phyloP scores from a whole-genome alignment of 129 eudicot genomes.

The Chrysanthemum makinoi region DNA sequence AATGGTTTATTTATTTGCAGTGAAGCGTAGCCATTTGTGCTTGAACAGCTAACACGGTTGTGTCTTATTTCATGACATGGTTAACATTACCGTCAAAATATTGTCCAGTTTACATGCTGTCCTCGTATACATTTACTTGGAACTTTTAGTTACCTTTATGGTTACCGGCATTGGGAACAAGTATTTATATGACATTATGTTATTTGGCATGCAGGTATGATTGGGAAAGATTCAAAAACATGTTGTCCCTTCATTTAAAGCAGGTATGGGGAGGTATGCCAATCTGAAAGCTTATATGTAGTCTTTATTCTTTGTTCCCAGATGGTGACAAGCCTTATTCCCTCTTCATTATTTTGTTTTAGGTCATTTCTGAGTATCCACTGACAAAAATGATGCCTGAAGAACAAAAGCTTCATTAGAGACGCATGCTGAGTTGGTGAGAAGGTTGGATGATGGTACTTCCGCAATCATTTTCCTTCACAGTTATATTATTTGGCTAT shows the following conservation, averaged over 20 bases:
- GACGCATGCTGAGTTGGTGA: slow-evolving; percentile 61
- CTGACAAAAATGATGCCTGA: slow-evolving; percentile 58
- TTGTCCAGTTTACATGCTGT: background rate
- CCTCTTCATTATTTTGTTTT: background rate
- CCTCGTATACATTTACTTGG: background rate
- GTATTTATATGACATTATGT: background rate
- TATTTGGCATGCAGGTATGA: slow-evolving; percentile 54
- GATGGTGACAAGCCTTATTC: background rate
- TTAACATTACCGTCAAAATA: background rate
- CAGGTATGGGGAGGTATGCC: slow-evolving; percentile 81
- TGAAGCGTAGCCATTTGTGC: no score
- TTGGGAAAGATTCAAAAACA: slow-evolving; percentile 73
- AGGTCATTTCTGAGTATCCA: slow-evolving; percentile 84
- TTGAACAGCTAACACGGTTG: background rate
- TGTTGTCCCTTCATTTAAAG: slow-evolving; percentile 74
- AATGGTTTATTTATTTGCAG: background rate
- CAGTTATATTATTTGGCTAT: background rate
- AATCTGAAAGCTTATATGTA: slow-evolving; percentile 17
- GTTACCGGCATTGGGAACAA: slow-evolving; percentile 3
- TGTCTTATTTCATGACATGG: background rate
- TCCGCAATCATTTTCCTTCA: slow-evolving; percentile 40
- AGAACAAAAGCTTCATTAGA: slow-evolving; percentile 59
- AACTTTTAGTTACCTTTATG: background rate
- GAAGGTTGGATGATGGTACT: slow-evolving; percentile 97
- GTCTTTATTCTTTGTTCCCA: background rate